These are phyloP conservation scores for Endogone sp. DNA, from an alignment of 192 early-diverging fungal genomes.

Conservation along the genomic window DNA sequence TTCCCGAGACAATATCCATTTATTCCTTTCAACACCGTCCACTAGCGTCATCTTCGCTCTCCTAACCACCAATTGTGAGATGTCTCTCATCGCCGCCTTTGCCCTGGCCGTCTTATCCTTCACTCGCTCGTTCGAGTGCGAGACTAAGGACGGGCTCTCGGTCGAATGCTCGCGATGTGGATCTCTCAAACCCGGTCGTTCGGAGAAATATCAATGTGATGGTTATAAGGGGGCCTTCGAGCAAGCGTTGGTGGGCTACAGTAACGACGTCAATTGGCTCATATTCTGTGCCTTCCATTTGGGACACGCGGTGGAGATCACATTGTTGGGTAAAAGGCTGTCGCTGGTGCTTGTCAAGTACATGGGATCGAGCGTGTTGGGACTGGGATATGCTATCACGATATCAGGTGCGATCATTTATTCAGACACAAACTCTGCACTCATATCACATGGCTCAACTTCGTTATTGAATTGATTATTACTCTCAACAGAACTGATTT, in stretches of 20 bases:
- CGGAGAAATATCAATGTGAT: conserved; percentile 46
- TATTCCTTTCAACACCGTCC: not conserved
- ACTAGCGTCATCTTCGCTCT: conserved; percentile 49
- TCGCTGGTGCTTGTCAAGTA: conserved; percentile 47
- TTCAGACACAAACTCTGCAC: not conserved
- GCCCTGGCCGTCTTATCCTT: conserved; percentile 53
- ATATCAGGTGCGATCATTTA: conserved; percentile 23
- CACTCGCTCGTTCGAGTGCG: conserved; percentile 59
- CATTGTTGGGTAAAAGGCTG: conserved; percentile 60
- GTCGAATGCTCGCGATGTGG: conserved; percentile 53
- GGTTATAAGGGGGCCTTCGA: conserved; percentile 55
- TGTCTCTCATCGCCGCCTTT: conserved; percentile 48
- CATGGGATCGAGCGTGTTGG: conserved; percentile 48
- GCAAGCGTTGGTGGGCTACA: conserved; percentile 57
- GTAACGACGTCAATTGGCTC: conserved; percentile 61
- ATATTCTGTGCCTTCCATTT: conserved; percentile 75
- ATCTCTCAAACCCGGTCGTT: conserved; percentile 15
- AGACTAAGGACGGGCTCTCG: conserved; percentile 35
- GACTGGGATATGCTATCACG: conserved; percentile 53
- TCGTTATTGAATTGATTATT: conserved; percentile 1
- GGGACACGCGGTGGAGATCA: conserved; percentile 59
- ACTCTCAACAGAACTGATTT: conserved; percentile 46
- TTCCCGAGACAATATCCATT: too few species aligned
- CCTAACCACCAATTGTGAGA: conserved; percentile 43
- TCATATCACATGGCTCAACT: not conserved